Evolutionary conservation across 1,284 basidiomycete species (phyloP), one percentile per base, ranked within the genome.

Genomic region (Ganoderma multipileum): DNA sequence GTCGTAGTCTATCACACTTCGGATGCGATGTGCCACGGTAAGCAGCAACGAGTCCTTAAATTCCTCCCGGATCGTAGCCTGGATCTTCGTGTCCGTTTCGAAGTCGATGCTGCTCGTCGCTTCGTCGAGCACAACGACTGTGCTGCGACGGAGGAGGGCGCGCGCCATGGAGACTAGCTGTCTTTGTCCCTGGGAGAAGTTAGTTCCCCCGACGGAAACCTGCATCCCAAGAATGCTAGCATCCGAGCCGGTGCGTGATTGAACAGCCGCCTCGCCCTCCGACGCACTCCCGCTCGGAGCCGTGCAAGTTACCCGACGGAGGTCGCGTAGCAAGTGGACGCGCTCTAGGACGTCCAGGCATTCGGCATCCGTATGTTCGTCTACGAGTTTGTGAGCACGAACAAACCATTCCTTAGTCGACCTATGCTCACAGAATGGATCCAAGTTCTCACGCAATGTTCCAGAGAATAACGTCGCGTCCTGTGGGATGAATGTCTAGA

Each of bases 381-480:
- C 90, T 90, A 68, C 38, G 11, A 23, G 11, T 20, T 2, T 9
- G 2, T 62, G 1, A 64, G 47, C n/a, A 26, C 59, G 39, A 11
- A 8, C 42, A 26, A 20, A 33, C 42, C 8, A 3, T 62, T 71
- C 42, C 65, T 65, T 70, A 66, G 9, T 20, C 7, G 14, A 16
- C 30, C 9, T 14, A 33, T 7, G 71, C 82, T 57, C 64, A 86
- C 87, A 80, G 82, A 96, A 96, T 0, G 95, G 96, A 81, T 98
- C 96, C 2, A 97, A 79, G 73, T 97, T 97, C 26, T 95, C 92
- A 23, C 94, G 84, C 33, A 97, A 82, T 0, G 93, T 96, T 0
- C 96, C 95, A 0, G 92, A 93, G 83, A 98, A 97, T 3, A 97
- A 82, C 0, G 95, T 86, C 0, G 91, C 89, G 76, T 95, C 93